Percentiles rank a stretch among this genome's conserved stretches.
These are phyloP conservation scores for Pyrenophora graminea DNA, from an alignment of 2,329 filamentous ascomycete genomes.

Conservation along the genomic window DNA sequence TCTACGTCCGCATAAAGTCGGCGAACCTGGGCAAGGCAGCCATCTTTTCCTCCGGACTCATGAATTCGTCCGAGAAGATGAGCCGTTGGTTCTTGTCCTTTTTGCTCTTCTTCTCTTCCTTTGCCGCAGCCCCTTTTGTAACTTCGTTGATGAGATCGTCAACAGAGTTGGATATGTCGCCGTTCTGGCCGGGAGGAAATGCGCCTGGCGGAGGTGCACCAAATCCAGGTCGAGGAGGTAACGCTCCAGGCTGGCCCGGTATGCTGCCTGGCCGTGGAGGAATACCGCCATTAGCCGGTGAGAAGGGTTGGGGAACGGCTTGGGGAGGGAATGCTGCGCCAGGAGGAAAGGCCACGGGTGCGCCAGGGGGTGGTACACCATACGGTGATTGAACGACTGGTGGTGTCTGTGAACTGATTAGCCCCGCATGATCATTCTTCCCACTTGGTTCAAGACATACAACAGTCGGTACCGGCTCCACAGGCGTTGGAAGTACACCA, in stretches of 20 bases:
- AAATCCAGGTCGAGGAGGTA: constrained; percentile 48
- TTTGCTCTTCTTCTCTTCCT: constrained; percentile 60
- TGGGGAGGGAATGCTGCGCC: constrained; percentile 23
- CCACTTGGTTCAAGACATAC: constrained; percentile 8
- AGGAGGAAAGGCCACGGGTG: constrained; percentile 30
- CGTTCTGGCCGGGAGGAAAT: constrained; percentile 17
- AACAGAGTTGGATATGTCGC: constrained; percentile 48
- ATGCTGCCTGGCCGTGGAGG: constrained; percentile 38
- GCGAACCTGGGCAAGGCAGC: constrained; percentile 76
- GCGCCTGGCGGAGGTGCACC: constrained; percentile 26
- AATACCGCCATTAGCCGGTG: constrained; percentile 32
- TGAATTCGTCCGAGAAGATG: constrained; percentile 78
- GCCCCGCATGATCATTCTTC: not conserved
- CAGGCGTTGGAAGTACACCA: constrained; percentile 38
- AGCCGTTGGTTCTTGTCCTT: constrained; percentile 67
- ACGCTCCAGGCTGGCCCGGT: constrained; percentile 30
- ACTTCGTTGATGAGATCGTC: constrained; percentile 58
- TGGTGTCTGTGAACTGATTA: constrained; percentile 26
- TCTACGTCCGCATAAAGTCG: constrained; percentile 29
- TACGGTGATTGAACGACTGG: constrained; percentile 26
- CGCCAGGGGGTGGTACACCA: constrained; percentile 24
- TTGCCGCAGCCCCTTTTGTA: constrained; percentile 49
- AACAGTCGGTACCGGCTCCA: constrained; percentile 40
- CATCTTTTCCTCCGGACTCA: constrained; percentile 90
- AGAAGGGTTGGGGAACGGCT: constrained; percentile 28